Evolutionary conservation across 164 flowering plant species (phyloP).

Genomic region (Nymphaea thermarum): DNA sequence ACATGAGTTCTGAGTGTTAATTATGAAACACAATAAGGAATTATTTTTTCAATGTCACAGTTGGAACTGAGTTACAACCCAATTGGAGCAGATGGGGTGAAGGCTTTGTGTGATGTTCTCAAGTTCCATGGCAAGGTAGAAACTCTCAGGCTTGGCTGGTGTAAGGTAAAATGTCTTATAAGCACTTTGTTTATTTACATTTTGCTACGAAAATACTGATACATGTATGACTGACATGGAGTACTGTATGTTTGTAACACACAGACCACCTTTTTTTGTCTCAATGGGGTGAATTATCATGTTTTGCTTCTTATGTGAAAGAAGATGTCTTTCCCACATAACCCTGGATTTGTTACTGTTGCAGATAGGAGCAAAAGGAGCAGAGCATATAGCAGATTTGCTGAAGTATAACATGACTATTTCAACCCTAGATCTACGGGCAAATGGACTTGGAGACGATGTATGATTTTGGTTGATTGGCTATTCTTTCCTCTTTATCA

Average conservation of each 20-base stretch:
- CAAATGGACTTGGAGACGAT: slow-evolving; percentile 85
- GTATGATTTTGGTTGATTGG: slow-evolving; percentile 18
- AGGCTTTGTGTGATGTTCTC: slow-evolving; percentile 75
- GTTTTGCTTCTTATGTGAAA: background rate
- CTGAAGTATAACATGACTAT: slow-evolving; percentile 81
- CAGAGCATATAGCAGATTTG: slow-evolving; percentile 73
- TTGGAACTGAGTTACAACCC: slow-evolving; percentile 92
- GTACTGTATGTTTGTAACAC: too few species aligned
- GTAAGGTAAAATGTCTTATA: slow-evolving; percentile 48
- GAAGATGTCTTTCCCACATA: background rate
- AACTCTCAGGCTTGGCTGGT: slow-evolving; percentile 93
- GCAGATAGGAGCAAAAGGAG: slow-evolving; percentile 91
- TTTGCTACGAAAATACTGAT: background rate
- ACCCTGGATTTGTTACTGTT: slow-evolving; percentile 4
- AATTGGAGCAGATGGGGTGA: slow-evolving; percentile 85
- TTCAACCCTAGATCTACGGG: slow-evolving; percentile 72
- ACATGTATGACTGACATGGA: background rate
- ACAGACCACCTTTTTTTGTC: too few species aligned
- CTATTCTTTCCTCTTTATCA: background rate
- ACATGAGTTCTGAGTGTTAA: slow-evolving; percentile 1
- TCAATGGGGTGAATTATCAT: background rate
- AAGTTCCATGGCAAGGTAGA: slow-evolving; percentile 84
- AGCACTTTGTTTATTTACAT: background rate
- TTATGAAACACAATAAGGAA: background rate
- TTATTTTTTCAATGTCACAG: slow-evolving; percentile 22